These are phyloP conservation scores for Suhomyces terraborum DNA, from an alignment of 1,139 yeast genomes.

Conservation along the genomic window DNA sequence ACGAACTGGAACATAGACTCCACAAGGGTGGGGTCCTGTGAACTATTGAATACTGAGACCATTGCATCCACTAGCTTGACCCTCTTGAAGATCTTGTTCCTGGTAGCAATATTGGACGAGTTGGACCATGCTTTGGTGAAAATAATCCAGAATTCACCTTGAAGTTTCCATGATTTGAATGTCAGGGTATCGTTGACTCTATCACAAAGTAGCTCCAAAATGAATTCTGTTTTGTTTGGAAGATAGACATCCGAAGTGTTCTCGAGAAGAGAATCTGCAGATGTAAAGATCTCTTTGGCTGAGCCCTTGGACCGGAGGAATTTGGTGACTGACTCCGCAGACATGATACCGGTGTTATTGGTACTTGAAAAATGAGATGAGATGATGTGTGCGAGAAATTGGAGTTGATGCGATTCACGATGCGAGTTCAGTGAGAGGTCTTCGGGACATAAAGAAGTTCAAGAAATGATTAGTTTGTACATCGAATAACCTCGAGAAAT, in stretches of 20 bases:
- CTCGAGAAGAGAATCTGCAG: slow-evolving; percentile 45
- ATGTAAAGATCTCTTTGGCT: slow-evolving; percentile 44
- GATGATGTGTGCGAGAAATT: slow-evolving; percentile 4
- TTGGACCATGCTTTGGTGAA: slow-evolving; percentile 45
- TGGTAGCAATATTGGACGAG: slow-evolving; percentile 22
- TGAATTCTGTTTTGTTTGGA: slow-evolving; percentile 61
- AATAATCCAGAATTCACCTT: slow-evolving; percentile 49
- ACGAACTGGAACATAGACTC: slow-evolving; percentile 20
- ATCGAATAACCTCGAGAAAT: too few relatives aligned
- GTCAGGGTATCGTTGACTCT: slow-evolving; percentile 53
- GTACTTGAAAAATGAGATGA: slow-evolving; percentile 4
- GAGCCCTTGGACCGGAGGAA: slow-evolving; percentile 59
- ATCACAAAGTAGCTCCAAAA: slow-evolving; percentile 68
- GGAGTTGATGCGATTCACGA: too few relatives aligned
- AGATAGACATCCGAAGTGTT: slow-evolving; percentile 44
- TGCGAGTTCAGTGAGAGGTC: neutral
- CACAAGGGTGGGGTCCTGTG: slow-evolving; percentile 14
- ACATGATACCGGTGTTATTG: slow-evolving; percentile 18
- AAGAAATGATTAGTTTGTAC: too few relatives aligned
- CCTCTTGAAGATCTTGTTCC: slow-evolving; percentile 38
- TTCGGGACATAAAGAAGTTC: neutral
- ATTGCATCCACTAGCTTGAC: slow-evolving; percentile 31
- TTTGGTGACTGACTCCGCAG: slow-evolving; percentile 64
- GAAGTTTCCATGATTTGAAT: slow-evolving; percentile 45
- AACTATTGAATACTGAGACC: slow-evolving; percentile 21